These are phyloP conservation scores for Hevea brasiliensis DNA, from an alignment of 345 rosid species.

Conservation along the genomic window DNA sequence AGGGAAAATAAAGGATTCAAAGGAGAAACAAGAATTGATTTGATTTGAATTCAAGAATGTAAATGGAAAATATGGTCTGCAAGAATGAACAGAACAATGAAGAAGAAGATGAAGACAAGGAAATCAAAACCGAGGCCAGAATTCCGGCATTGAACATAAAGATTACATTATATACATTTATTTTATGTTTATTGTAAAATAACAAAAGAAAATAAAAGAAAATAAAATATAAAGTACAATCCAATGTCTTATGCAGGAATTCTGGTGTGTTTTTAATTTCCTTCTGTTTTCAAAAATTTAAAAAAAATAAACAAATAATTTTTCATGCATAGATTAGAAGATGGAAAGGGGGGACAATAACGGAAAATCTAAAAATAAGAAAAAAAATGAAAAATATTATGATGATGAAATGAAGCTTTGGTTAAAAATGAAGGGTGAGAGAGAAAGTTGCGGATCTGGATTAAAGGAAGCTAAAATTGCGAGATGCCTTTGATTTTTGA, in stretches of 20 bases:
- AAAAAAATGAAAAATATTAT: background rate
- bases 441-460: no score
- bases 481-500: slow-evolving; percentile 11
- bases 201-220: background rate
- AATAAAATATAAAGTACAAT: background rate
- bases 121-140: slow-evolving; percentile 13
- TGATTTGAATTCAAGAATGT: background rate
- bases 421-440: slow-evolving; percentile 2
- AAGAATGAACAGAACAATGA: background rate
- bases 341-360: background rate
- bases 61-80: background rate
- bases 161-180: background rate
- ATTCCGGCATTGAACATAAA: slow-evolving; percentile 13
- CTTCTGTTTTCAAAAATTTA: background rate
- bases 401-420: background rate
- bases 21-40: background rate
- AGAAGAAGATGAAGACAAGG: background rate
- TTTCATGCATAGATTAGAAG: background rate
- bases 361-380: slow-evolving; percentile 5
- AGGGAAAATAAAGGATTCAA: background rate
- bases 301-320: background rate
- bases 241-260: slow-evolving; percentile 5
- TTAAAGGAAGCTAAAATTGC: background rate
- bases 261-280: background rate
- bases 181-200: no score